These are phyloP conservation scores for Coemansia sp. DNA, from an alignment of 192 early-diverging fungal genomes.

Conservation along the genomic window DNA sequence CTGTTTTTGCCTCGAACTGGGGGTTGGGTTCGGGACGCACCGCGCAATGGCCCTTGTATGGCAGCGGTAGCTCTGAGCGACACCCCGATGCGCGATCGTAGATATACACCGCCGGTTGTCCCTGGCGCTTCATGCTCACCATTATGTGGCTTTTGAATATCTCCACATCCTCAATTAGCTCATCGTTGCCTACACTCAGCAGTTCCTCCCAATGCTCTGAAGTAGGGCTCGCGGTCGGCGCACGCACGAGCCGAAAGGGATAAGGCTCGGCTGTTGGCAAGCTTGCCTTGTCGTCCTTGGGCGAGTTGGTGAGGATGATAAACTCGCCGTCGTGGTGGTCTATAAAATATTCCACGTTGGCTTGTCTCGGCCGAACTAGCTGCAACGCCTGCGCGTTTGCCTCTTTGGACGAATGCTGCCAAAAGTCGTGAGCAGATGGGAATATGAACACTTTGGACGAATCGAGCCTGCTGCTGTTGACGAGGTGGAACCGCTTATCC, in stretches of 20 bases:
- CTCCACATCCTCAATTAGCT: constrained; percentile 76
- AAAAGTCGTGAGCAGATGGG: constrained; percentile 26
- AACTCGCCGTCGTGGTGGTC: constrained; percentile 66
- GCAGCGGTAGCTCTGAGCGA: constrained; percentile 27
- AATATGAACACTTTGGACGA: constrained; percentile 67
- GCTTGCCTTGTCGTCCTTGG: not conserved
- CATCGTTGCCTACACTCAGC: constrained; percentile 56
- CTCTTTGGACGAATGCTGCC: not conserved
- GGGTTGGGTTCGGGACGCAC: constrained; percentile 61
- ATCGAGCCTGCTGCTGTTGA: constrained; percentile 70
- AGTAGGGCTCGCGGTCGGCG: constrained; percentile 34
- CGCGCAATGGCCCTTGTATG: constrained; percentile 49
- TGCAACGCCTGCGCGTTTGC: constrained; percentile 8
- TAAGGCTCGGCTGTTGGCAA: constrained; percentile 30
- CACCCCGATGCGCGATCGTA: constrained; percentile 15
- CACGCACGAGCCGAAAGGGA: constrained; percentile 64
- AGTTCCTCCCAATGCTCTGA: constrained; percentile 60
- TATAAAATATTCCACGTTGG: constrained; percentile 69
- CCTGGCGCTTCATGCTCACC: constrained; percentile 39
- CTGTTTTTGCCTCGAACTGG: constrained; percentile 51
- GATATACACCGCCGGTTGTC: constrained; percentile 36
- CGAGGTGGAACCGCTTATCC: constrained; percentile 63
- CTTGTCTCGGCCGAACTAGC: constrained; percentile 57
- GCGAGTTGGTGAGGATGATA: constrained; percentile 49
- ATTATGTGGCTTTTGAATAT: constrained; percentile 57